These are phyloP conservation scores for Venturiaceae sp. DNA, from an alignment of 2,329 filamentous ascomycete genomes.

Conservation along the genomic window DNA sequence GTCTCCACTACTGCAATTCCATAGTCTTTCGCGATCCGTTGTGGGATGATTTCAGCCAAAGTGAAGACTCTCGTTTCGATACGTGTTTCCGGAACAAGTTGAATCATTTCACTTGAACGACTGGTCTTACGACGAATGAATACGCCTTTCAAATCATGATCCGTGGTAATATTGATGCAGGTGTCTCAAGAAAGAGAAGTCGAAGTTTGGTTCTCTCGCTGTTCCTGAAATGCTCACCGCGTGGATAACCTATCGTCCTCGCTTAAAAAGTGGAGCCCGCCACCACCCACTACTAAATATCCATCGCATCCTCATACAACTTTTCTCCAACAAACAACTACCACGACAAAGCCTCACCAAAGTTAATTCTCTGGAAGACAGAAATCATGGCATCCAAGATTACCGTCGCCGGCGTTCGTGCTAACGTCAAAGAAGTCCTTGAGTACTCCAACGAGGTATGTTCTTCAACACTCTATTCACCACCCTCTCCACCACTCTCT, in stretches of 20 bases:
- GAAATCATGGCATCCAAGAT: conserved; percentile 33
- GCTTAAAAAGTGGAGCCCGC: background rate
- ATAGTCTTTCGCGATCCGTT: no score
- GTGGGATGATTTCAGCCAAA: no score
- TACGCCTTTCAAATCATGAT: no score
- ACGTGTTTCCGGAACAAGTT: no score
- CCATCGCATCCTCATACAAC: background rate
- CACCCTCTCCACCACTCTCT: no score
- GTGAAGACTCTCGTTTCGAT: no score
- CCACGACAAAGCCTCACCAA: conserved; percentile 8
- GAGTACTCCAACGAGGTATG: conserved; percentile 92
- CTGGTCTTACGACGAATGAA: no score
- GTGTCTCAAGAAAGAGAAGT: background rate
- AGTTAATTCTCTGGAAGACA: conserved; percentile 72
- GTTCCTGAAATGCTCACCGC: no score
- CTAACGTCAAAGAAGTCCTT: conserved; percentile 82
- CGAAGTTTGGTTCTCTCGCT: background rate
- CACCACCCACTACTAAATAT: background rate
- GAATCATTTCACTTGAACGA: no score
- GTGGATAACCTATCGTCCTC: background rate
- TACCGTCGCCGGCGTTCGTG: conserved; percentile 71
- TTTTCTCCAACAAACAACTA: background rate
- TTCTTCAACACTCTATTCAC: no score
- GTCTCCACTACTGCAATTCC: background rate
- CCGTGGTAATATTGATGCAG: no score